Percentiles rank a stretch among this genome's conserved stretches.
phyloP scores from a whole-genome alignment of 495 filamentous ascomycete genomes.

The Xylaria intraflava region DNA sequence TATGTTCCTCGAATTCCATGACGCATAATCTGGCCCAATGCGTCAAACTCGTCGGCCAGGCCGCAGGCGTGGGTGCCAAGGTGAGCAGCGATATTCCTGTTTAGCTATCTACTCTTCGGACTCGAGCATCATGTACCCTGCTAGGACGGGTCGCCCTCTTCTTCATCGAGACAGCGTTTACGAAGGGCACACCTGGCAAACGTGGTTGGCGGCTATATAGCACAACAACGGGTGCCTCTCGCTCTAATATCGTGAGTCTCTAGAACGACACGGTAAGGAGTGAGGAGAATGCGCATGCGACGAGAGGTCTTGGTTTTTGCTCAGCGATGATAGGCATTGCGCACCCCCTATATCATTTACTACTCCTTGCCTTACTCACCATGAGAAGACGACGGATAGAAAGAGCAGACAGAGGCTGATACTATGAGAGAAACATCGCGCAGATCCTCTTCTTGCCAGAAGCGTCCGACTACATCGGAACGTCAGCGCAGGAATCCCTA shows the following conservation, averaged over 20 bases:
- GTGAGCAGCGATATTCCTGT: constrained; percentile 32
- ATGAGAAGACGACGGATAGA: neutral
- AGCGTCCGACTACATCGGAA: constrained; percentile 81
- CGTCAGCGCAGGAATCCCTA: constrained; percentile 57
- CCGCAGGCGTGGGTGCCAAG: constrained; percentile 68
- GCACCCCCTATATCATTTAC: too few relatives aligned
- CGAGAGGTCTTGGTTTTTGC: neutral
- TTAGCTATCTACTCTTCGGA: neutral
- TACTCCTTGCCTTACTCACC: too few relatives aligned
- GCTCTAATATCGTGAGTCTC: neutral
- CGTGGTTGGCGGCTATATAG: neutral
- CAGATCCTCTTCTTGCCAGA: constrained; percentile 88
- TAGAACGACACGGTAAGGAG: neutral
- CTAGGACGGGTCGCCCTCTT: neutral
- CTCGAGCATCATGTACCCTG: too few relatives aligned
- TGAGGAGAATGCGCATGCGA: neutral
- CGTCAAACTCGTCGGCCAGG: constrained; percentile 61
- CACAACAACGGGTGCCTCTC: neutral
- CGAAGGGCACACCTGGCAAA: neutral
- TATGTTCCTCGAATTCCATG: constrained; percentile 78
- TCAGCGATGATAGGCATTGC: too few relatives aligned
- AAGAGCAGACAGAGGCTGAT: neutral
- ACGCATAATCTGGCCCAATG: constrained; percentile 73
- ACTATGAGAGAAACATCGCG: neutral
- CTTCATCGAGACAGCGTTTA: too few relatives aligned